Evolutionary conservation across 495 filamentous ascomycete species (phyloP), one percentile per base, ranked within the genome.

Genomic region (Penicillium ochrochloron): DNA sequence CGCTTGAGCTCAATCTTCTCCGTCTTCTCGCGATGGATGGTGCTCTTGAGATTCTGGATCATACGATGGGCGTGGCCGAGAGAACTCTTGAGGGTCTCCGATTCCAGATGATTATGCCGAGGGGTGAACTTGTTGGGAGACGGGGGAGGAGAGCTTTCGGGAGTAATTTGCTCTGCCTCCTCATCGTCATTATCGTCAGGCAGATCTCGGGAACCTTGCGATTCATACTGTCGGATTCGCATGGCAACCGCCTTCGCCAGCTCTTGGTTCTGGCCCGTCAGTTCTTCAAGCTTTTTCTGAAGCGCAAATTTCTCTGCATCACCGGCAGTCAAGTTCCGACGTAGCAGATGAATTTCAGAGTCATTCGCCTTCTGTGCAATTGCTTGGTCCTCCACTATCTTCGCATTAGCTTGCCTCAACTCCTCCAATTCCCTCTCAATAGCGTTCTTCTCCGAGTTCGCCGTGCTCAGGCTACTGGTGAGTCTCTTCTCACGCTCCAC

Each of bases 1-100:
- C 96, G 90, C 75, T 91, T 94, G 52, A 97, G 83, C 73, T 99
- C 95, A 25, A 97, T 85, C 81, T 97, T 99, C 75, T 99, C 95
- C 0, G 94, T 96, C 84, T 97, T 99, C 77, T 99, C 95, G 29
- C 95, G 90, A 73, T 97, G 93, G 57, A 98, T 91, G 66, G 93
- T 97, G 75, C 88, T 91, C 79, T 96, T 93, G 37, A 98, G 83
- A 62, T 92, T 94, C 72, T 97, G 92, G 58, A 99, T 97, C 85
- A 96, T 96, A 52, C 93, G 86, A 70, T 98, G 94, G 39, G 95
- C 95, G 77, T 98, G 95, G 61, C 94, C 90, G 34, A 97, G 82
- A 21, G 93, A 97, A 54, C 92, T 96, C 78, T 93, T 94, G 58
- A 98, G 76, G 3, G 95, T 99, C 77, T 99, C 95, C 0, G 93